Base-by-base conservation (phyloP, 1,284 basidiomycete genomes). In the Fereydounia khargensis region DNA sequence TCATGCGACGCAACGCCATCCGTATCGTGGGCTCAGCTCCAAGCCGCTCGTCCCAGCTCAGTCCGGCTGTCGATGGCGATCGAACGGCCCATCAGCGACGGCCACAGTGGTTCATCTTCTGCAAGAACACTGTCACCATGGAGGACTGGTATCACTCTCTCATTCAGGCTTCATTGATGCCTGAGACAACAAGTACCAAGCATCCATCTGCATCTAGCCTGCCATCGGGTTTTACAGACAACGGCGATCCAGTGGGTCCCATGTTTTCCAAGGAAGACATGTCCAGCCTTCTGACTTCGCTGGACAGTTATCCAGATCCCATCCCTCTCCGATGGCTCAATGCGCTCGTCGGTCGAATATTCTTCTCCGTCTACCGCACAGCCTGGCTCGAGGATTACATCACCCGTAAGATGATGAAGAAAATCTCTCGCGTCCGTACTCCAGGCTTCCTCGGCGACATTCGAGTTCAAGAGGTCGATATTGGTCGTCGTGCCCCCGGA, bases 311-410 rank as follows among this genome's bases (percentile, higher is more conserved):
- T 68, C 88, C 91, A 3, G 94, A 97, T 73, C 87, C 91, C 37
- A 91, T 96, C 47, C 91, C 91, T 1, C 88, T 92, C 82, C 86
- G 92, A 14, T 98, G 95, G 94, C 81, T 96, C 41, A 98, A 98
- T 69, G 94, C 91, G 0, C 79, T 97, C 41, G 76, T 97, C 39
- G 94, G 92, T 2, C 85, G 94, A 17, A 76, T 96, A 32, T 96
- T 97, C 80, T 88, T 94, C 78, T 88, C 87, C 59, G 85, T 89
- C 69, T 94, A 95, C 76, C 84, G 84, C 51, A 95, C 91, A 0
- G 82, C 86, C 35, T 79, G 79, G 33, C 79, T 95, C 45, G 90
- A 95, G 70, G 80, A 80, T 43, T 87, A 86, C 74, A 90, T 98
- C 76, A 88, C 91, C 55, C 82, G 82, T 31, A 84, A 88, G 41